phyloP scores from a whole-genome alignment of 1,284 basidiomycete species.

The Ceratobasidium sp. region DNA sequence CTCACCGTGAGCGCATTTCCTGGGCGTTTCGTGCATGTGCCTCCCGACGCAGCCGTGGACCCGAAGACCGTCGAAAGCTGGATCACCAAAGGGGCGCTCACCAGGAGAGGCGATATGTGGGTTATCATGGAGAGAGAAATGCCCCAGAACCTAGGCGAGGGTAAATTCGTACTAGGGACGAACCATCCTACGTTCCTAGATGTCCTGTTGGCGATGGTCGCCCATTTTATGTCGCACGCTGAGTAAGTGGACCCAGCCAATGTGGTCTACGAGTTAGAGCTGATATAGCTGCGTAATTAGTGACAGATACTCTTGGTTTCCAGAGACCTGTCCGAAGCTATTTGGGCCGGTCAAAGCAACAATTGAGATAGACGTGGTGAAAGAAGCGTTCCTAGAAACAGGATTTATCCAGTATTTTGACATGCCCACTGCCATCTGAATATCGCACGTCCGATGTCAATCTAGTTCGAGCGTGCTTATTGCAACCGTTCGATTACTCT shows the following conservation, averaged over 20 bases:
- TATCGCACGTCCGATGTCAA: no score
- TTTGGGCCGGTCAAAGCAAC: slow-evolving; percentile 30
- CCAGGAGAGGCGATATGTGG: slow-evolving; percentile 43
- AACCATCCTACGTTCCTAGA: slow-evolving; percentile 44
- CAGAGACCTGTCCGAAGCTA: slow-evolving; percentile 45
- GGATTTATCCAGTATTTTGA: slow-evolving; percentile 19
- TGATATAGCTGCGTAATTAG: not conserved
- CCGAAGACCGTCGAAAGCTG: slow-evolving; percentile 37
- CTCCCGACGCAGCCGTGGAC: slow-evolving; percentile 21
- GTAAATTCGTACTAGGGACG: slow-evolving; percentile 44
- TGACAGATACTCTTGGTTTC: slow-evolving; percentile 41
- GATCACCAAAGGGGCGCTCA: slow-evolving; percentile 17
- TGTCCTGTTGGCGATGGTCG: slow-evolving; percentile 40
- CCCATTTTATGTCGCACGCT: slow-evolving; percentile 41
- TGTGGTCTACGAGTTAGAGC: no score
- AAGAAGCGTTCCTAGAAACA: slow-evolving; percentile 34
- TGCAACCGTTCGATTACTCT: no score
- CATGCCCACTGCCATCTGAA: no score
- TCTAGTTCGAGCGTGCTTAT: no score
- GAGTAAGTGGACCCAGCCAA: slow-evolving; percentile 31
- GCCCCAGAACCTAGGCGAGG: slow-evolving; percentile 22
- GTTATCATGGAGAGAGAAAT: slow-evolving; percentile 38
- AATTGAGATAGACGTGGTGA: slow-evolving; percentile 42
- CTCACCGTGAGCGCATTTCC: slow-evolving; percentile 47
- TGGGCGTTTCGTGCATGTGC: slow-evolving; percentile 39